Evolutionary conservation across 768 basidiomycete species (phyloP).

Genomic region (Lactifluus pinguis): DNA sequence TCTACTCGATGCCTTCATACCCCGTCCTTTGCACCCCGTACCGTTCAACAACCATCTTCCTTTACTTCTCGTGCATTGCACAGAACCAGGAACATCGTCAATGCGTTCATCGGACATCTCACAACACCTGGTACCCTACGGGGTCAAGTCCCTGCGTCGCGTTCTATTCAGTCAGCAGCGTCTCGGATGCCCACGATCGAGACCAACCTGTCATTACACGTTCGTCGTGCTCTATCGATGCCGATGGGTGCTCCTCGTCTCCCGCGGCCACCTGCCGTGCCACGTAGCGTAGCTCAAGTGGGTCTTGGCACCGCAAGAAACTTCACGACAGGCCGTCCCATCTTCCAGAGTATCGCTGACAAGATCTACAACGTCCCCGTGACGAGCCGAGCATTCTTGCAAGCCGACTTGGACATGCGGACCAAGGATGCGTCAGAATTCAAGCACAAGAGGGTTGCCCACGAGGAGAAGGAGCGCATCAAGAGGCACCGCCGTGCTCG

Average conservation of each 20-base stretch:
- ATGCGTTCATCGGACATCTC: slow-evolving; percentile 47
- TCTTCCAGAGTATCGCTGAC: slow-evolving; percentile 73
- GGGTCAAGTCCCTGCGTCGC: slow-evolving; percentile 27
- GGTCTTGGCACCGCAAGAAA: slow-evolving; percentile 70
- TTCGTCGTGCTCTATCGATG: slow-evolving; percentile 41
- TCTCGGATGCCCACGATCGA: slow-evolving; percentile 34
- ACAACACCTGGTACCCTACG: slow-evolving; percentile 41
- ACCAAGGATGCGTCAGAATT: slow-evolving; percentile 31
- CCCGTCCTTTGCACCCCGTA: slow-evolving; percentile 31
- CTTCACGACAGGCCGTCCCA: slow-evolving; percentile 62
- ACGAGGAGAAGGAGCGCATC: slow-evolving; percentile 6
- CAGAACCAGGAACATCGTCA: slow-evolving; percentile 45
- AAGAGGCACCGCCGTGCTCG: slow-evolving; percentile 25
- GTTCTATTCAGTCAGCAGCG: slow-evolving; percentile 24
- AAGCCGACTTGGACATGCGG: slow-evolving; percentile 61
- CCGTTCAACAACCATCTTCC: slow-evolving; percentile 25
- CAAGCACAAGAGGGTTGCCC: slow-evolving; percentile 21
- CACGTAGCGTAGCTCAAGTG: slow-evolving; percentile 49
- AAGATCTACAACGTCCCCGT: slow-evolving; percentile 61
- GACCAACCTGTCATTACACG: slow-evolving; percentile 47
- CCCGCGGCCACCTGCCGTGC: slow-evolving; percentile 45
- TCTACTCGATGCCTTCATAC: slow-evolving; percentile 37
- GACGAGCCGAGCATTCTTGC: slow-evolving; percentile 62
- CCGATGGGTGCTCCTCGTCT: slow-evolving; percentile 42
- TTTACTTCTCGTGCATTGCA: slow-evolving; percentile 37